These are phyloP conservation scores for Phaffomyces thermotolerans DNA, from an alignment of 805 yeast genomes.

Conservation along the genomic window DNA sequence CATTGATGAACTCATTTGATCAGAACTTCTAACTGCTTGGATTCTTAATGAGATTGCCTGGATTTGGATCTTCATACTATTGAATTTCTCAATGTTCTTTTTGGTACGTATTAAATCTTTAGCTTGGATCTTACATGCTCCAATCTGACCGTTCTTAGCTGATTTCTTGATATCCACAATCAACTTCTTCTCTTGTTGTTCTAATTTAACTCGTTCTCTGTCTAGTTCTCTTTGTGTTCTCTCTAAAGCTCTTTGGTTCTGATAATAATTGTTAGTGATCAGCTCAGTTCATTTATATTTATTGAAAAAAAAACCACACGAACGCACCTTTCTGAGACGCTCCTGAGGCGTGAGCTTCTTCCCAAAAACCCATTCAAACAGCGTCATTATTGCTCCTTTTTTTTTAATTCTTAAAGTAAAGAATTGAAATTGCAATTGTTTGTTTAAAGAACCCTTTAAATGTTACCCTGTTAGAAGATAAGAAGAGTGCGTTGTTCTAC, in stretches of 20 bases:
- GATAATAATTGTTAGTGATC: background rate
- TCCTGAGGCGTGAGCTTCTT: constrained; percentile 92
- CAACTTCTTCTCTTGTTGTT: constrained; percentile 86
- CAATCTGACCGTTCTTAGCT: constrained; percentile 83
- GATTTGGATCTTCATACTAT: constrained; percentile 85
- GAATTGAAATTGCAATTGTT: no score
- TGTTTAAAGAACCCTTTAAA: no score
- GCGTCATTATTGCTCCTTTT: constrained; percentile 35
- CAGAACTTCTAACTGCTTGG: constrained; percentile 86
- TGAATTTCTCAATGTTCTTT: constrained; percentile 75
- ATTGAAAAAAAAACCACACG: background rate
- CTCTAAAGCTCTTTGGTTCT: constrained; percentile 92
- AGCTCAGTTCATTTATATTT: background rate
- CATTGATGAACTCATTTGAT: constrained; percentile 94
- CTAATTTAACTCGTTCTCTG: constrained; percentile 79
- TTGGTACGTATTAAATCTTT: constrained; percentile 89
- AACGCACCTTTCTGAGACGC: constrained; percentile 62
- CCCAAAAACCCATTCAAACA: constrained; percentile 95
- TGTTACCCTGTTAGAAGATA: no score
- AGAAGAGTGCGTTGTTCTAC: no score
- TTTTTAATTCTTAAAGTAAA: no score
- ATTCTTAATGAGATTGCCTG: constrained; percentile 91
- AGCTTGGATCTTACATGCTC: constrained; percentile 91
- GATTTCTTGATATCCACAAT: constrained; percentile 81
- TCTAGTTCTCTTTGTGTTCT: constrained; percentile 90